Conservation (phyloP, 75 land plant genomes). For the Selaginella tamariscina region DNA sequence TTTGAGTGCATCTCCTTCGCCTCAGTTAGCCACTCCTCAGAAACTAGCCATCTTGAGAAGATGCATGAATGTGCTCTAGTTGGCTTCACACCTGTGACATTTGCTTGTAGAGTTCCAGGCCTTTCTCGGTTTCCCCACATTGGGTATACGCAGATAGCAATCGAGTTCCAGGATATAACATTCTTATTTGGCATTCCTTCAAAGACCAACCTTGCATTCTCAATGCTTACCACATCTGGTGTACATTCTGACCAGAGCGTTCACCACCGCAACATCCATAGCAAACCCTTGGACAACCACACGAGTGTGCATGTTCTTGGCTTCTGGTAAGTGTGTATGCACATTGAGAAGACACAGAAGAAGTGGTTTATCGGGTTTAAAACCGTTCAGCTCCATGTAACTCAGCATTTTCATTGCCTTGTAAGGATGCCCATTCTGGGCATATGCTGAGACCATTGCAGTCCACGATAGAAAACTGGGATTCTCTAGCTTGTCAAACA, state of each 20-base stretch:
- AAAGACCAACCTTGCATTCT: constrained; percentile 13
- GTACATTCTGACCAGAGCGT: constrained; percentile 30
- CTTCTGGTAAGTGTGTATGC: constrained; percentile 21
- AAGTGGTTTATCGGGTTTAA: constrained; percentile 27
- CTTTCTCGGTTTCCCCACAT: neutral
- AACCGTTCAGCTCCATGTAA: constrained; percentile 23
- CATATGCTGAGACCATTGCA: constrained; percentile 36
- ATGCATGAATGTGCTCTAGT: neutral
- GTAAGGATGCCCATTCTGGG: constrained; percentile 14
- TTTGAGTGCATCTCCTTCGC: constrained; percentile 15
- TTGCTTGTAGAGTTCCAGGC: neutral
- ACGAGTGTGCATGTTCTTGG: constrained; percentile 20
- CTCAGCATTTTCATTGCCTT: constrained; percentile 25
- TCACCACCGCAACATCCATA: constrained; percentile 14
- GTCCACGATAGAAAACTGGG: constrained; percentile 29
- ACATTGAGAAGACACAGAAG: constrained; percentile 29
- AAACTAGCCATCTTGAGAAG: neutral
- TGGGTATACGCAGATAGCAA: neutral
- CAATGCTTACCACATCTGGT: constrained; percentile 16
- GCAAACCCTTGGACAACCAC: constrained; percentile 6
- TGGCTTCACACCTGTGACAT: neutral
- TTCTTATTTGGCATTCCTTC: constrained; percentile 13
- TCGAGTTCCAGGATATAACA: constrained; percentile 5
- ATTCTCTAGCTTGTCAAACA: constrained; percentile 33
- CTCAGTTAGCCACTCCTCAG: constrained; percentile 4